A percentile compares a stretch with the other conserved stretches of the same genome.
These are phyloP conservation scores for Musa troglodytarum DNA, from an alignment of 176 grass and related monocot genomes.

Conservation along the genomic window DNA sequence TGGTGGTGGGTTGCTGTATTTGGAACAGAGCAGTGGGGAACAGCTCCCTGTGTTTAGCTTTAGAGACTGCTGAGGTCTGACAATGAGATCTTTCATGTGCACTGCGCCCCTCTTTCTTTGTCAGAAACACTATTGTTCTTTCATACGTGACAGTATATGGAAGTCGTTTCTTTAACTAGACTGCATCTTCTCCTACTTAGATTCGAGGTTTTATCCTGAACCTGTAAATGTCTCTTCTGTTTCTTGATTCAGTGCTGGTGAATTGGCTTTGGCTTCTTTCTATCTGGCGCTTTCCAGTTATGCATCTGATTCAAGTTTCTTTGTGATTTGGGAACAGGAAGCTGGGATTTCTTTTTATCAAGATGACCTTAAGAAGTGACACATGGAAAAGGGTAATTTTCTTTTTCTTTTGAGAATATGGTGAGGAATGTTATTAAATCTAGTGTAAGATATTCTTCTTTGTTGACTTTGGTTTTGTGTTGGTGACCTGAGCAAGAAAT, in stretches of 20 bases:
- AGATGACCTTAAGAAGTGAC: not conserved
- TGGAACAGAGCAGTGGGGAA: not conserved
- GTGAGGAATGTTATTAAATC: not conserved
- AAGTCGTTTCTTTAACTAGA: not conserved
- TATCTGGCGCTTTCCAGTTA: not conserved
- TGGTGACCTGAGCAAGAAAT: not conserved
- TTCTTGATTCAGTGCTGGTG: not conserved
- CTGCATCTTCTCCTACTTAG: not conserved
- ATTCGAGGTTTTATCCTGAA: too few relatives aligned
- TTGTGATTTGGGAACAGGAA: not conserved
- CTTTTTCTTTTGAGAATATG: not conserved
- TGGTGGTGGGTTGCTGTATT: not conserved
- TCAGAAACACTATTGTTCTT: too few relatives aligned
- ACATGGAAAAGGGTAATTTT: conserved; percentile 33
- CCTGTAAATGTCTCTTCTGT: too few relatives aligned
- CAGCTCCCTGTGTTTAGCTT: not conserved
- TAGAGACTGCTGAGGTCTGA: not conserved
- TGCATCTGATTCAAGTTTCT: not conserved
- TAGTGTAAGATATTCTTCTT: not conserved
- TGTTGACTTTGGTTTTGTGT: not conserved
- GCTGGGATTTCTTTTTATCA: not conserved
- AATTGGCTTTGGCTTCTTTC: not conserved
- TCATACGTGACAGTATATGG: not conserved
- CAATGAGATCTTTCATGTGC: not conserved
- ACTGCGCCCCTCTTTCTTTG: not conserved